A percentile compares a stretch with the other conserved stretches of the same genome.
These are phyloP conservation scores for Yarrowia osloensis DNA, from an alignment of 805 yeast genomes.

Conservation along the genomic window DNA sequence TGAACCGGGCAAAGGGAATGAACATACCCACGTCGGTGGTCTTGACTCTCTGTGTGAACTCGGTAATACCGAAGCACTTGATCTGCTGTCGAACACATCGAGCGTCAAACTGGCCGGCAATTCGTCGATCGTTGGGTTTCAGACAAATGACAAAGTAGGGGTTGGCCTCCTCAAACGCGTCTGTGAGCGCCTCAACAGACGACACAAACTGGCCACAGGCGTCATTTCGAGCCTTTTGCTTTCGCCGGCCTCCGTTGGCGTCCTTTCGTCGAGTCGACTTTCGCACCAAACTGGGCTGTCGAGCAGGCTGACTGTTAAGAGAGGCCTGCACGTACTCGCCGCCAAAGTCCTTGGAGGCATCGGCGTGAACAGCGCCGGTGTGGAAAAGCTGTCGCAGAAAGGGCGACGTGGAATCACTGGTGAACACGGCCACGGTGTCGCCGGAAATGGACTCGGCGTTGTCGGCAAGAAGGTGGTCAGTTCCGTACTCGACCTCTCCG, in stretches of 20 bases:
- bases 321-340: slow-evolving; percentile 45
- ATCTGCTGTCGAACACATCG: slow-evolving; percentile 49
- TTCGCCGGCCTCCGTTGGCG: slow-evolving; percentile 1
- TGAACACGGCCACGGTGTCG: slow-evolving; percentile 46
- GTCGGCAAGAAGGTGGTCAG: slow-evolving; percentile 53
- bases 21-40: slow-evolving; percentile 45
- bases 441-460: slow-evolving; percentile 53
- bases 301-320: slow-evolving; percentile 45
- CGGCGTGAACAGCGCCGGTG: slow-evolving; percentile 44
- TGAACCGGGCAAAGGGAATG: slow-evolving; percentile 45
- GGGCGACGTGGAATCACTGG: slow-evolving; percentile 44
- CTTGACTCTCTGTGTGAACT: slow-evolving; percentile 46
- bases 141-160: slow-evolving; percentile 47
- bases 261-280: slow-evolving; percentile 33
- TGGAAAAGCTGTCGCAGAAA: slow-evolving; percentile 43
- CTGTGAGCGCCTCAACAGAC: slow-evolving; percentile 44
- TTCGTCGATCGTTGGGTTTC: slow-evolving; percentile 47
- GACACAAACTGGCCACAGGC: slow-evolving; percentile 43
- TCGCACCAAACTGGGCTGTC: slow-evolving; percentile 45
- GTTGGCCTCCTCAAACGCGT: slow-evolving; percentile 45
- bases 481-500: slow-evolving; percentile 58
- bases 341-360: slow-evolving; percentile 32
- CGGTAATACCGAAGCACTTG: slow-evolving; percentile 47
- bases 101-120: slow-evolving; percentile 46
- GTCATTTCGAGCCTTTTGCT: slow-evolving; percentile 32